These are phyloP conservation scores for Mycena vulgaris DNA, from an alignment of 768 basidiomycete genomes.

Conservation along the genomic window DNA sequence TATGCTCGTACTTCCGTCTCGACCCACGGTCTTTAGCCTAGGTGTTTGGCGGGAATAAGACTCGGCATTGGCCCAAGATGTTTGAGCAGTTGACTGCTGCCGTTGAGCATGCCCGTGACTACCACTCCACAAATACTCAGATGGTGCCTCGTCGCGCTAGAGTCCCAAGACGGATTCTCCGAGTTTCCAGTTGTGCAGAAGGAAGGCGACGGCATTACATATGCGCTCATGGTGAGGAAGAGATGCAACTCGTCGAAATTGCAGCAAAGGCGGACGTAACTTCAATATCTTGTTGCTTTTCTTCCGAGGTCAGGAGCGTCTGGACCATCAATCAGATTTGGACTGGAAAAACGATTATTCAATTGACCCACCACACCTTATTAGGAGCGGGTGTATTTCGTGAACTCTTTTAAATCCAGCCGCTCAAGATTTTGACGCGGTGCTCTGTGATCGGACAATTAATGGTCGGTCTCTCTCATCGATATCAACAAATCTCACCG, in stretches of 20 bases:
- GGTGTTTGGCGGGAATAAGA: slow-evolving; percentile 32
- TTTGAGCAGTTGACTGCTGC: background rate
- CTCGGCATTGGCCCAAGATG: slow-evolving; percentile 5
- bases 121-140: slow-evolving; percentile 13
- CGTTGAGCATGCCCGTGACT: slow-evolving; percentile 8
- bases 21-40: slow-evolving; percentile 43
- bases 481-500: slow-evolving; percentile 2
- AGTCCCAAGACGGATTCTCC: slow-evolving; percentile 11
- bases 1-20: slow-evolving; percentile 43
- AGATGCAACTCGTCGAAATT: slow-evolving; percentile 28
- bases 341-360: slow-evolving; percentile 27
- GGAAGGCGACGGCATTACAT: slow-evolving; percentile 17
- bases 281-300: slow-evolving; percentile 14
- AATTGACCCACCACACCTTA: slow-evolving; percentile 51
- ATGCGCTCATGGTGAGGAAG: slow-evolving; percentile 21
- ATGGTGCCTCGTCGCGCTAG: background rate
- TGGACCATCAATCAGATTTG: slow-evolving; percentile 23
- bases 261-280: slow-evolving; percentile 27
- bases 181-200: slow-evolving; percentile 44
- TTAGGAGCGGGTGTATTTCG: slow-evolving; percentile 42
- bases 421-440: slow-evolving; percentile 44
- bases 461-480: background rate
- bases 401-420: slow-evolving; percentile 46
- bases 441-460: slow-evolving; percentile 22
- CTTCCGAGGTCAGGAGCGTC: background rate